Evolutionary conservation across 2,329 filamentous ascomycete species (phyloP), one percentile per base, ranked within the genome.

Genomic region (Didymella pomorum): DNA sequence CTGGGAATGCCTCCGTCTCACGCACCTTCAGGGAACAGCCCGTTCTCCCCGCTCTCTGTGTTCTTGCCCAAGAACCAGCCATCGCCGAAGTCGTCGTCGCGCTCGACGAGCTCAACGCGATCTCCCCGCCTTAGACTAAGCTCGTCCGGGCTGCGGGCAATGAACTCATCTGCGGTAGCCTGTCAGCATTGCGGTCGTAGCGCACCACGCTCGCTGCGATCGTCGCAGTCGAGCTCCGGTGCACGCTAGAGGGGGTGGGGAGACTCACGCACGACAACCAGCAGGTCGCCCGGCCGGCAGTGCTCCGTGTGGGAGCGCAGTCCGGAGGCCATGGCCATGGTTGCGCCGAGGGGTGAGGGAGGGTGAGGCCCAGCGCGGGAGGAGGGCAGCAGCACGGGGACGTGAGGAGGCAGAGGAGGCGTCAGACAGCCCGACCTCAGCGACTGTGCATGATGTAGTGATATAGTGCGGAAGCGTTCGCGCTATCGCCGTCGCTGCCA

Each of bases 111-210:
- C 79, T 94, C 89, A 61, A 96, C 89, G 63, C 90, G 87, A 71
- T 95, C 91, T 68, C 91, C 93, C 73, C 96, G 96, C 54, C 87
- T 83, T 65, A 99, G 83, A 68, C 87, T 96, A 72, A 99, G 84
- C 82, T 99, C 95, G 79, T 99, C 95, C 57, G 91, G 90, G 77
- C 93, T 96, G 67, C 95, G 88, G 57, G 94, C 93, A 68, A 88
- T 83, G 77, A 99, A 98, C 79, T 97, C 93, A 79, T 99, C 92
- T 96, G 67, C 47, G 52, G 39, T 7, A 28, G 42, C 26, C 12
- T 47, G 62, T 65, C 49, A 68, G 61, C 58, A 25, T 44, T 20
- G 42, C 11, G 8, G 33, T 20, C 7, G 16, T 9, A 25, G 26
- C 16, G 42, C 42, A 43, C 48, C 33, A 28, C 16, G 16, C 28